These are phyloP conservation scores for Isabelozyma rhagii DNA, from an alignment of 805 yeast species.

Conservation along the genomic window DNA sequence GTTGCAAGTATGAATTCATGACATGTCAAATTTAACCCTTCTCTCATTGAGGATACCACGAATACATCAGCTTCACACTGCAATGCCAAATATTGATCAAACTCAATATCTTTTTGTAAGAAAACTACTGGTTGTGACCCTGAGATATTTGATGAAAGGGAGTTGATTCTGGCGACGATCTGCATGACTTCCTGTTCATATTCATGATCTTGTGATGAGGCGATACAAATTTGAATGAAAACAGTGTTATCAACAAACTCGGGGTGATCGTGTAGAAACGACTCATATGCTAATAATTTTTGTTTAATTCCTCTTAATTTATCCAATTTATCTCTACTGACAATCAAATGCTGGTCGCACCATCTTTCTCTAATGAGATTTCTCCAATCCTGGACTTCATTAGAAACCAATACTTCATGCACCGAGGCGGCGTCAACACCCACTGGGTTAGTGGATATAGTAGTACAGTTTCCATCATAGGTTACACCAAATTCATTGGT, in stretches of 20 bases:
- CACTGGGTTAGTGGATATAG: constrained; percentile 61
- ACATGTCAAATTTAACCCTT: constrained; percentile 95
- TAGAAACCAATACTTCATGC: constrained; percentile 40
- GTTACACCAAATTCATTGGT: constrained; percentile 61
- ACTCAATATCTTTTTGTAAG: constrained; percentile 83
- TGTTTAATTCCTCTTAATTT: constrained; percentile 84
- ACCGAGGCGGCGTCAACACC: constrained; percentile 74
- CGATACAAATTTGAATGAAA: constrained; percentile 77
- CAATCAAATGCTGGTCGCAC: constrained; percentile 66
- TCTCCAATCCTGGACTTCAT: constrained; percentile 63
- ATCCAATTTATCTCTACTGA: constrained; percentile 87
- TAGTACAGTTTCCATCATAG: constrained; percentile 55
- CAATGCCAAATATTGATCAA: constrained; percentile 84
- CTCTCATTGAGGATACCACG: constrained; percentile 87
- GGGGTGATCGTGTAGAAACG: constrained; percentile 70
- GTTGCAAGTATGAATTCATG: constrained; percentile 89
- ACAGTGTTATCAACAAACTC: constrained; percentile 65
- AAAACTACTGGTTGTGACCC: constrained; percentile 79
- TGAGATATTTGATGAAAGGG: constrained; percentile 70
- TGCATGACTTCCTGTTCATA: constrained; percentile 71
- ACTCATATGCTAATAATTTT: constrained; percentile 82
- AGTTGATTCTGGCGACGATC: constrained; percentile 82
- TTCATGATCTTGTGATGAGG: constrained; percentile 52
- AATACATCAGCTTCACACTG: constrained; percentile 83
- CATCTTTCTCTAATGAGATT: constrained; percentile 73